A percentile compares a stretch with the other conserved stretches of the same genome.
Evolutionary conservation across 139 green algal genomes (phyloP).

Genomic region (Micromonas pusilla): DNA sequence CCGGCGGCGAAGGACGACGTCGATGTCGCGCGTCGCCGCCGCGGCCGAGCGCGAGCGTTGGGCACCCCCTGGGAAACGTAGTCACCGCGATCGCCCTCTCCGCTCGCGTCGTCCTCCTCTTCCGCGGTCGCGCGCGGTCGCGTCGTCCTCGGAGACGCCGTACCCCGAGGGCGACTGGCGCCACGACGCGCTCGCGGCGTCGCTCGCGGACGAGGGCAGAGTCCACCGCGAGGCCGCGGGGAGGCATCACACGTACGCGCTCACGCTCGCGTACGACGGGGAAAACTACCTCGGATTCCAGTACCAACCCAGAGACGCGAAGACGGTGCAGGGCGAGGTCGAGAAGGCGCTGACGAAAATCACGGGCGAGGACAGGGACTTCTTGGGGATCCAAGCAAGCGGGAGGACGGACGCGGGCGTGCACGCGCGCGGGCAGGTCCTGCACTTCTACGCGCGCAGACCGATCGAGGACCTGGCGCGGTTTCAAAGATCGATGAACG

Average conservation of each 20-base stretch:
- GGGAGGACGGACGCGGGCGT: constrained; percentile 74
- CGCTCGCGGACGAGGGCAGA: not conserved
- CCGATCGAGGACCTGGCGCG: constrained; percentile 7
- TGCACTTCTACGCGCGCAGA: constrained; percentile 45
- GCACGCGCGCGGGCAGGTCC: constrained; percentile 65
- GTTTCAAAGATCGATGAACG: constrained; percentile 39
- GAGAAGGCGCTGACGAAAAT: constrained; percentile 46
- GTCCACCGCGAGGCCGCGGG: not conserved
- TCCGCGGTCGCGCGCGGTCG: not conserved
- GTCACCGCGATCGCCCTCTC: too few species aligned
- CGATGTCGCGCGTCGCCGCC: too few species aligned
- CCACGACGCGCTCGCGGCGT: not conserved
- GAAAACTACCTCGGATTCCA: constrained; percentile 55
- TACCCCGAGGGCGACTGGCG: not conserved
- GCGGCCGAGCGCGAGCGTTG: too few species aligned
- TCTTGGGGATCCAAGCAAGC: constrained; percentile 50
- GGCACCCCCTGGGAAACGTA: too few species aligned
- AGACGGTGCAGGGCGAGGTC: constrained; percentile 48
- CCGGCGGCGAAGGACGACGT: not conserved
- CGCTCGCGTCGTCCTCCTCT: not conserved
- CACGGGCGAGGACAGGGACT: constrained; percentile 30
- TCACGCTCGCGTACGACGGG: constrained; percentile 55
- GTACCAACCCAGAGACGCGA: constrained; percentile 37
- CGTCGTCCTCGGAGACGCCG: not conserved
- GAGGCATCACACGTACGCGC: constrained; percentile 36